Evolutionary conservation across 805 yeast species (phyloP).

Genomic region (Blastobotrys peoriensis): DNA sequence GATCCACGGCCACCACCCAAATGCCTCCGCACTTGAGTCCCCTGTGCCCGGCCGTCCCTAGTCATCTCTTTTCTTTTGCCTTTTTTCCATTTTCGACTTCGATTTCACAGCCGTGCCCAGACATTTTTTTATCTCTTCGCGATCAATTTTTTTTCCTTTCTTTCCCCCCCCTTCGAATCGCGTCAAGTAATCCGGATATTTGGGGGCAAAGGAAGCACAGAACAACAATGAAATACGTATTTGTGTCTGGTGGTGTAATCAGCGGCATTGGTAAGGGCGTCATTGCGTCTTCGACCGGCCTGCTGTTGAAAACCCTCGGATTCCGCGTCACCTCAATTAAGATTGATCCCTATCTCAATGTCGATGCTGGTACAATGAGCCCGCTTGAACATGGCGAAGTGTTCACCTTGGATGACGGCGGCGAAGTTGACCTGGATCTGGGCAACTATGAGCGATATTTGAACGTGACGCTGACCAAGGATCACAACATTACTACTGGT

Average conservation of each 20-base stretch:
- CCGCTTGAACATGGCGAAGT: slow-evolving; percentile 99
- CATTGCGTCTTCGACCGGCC: slow-evolving; percentile 92
- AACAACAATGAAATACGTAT: slow-evolving; percentile 85
- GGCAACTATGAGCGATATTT: slow-evolving; percentile 98
- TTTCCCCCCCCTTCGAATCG: slow-evolving; percentile 4
- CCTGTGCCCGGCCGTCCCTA: no score
- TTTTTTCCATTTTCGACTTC: no score
- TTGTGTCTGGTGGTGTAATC: slow-evolving; percentile 98
- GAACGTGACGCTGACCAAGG: slow-evolving; percentile 84
- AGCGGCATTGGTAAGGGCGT: slow-evolving; percentile 99
- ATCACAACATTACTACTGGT: slow-evolving; percentile 98
- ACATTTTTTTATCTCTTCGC: no score
- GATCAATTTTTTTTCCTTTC: neutral
- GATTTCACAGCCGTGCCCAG: no score
- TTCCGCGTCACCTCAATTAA: slow-evolving; percentile 94
- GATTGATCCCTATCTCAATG: slow-evolving; percentile 98
- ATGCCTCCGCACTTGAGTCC: no score
- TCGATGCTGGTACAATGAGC: slow-evolving; percentile 99
- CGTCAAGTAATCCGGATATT: neutral
- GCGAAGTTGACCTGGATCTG: slow-evolving; percentile 95
- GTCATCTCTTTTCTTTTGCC: no score
- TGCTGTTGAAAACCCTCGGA: slow-evolving; percentile 88
- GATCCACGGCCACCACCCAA: no score
- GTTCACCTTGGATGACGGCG: slow-evolving; percentile 96
- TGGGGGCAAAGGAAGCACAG: neutral